Evolutionary conservation across 257 asterid species (phyloP), one percentile per base, ranked within the genome.

Genomic region (Gentiana straminea): DNA sequence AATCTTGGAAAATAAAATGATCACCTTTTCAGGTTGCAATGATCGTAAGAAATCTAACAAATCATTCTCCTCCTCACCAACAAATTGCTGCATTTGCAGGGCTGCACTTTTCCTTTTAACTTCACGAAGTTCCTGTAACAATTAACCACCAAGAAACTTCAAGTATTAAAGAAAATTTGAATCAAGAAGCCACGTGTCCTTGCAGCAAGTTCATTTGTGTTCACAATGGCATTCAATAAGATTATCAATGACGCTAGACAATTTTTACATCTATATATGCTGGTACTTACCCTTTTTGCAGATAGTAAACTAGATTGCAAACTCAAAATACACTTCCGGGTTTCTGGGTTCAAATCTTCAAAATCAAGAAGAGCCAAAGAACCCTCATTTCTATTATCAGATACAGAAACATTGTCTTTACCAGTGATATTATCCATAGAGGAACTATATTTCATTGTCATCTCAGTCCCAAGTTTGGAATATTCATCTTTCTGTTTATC

Each of bases 1-100:
- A 24, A 24, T 24, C 24, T 24, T 24, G 24, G 24, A 1, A 24
- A 4, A 37, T 15, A n/a, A 15, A 33, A 44, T 33, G 57, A 54
- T 69, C 51, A 87, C 98, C 95, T 84, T 81, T 77, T 91, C 96
- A 11, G 96, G 98, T 53, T 70, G 81, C 77, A 91, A 66, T 50
- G 98, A 91, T 77, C 98, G 81, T 70, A 91, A 66, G 62, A 84
- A 91, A 68, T 91, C 95, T 81, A 91, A 75, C 67, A 91, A 76
- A 66, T 91, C 98, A 67, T 91, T 91, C 74, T 91, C 78, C 73
- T 91, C 98, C 68, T 87, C 96, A 50, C 98, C 95, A 12, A 84
- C 96, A 81, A 91, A 84, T 72, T 83, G 95, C 75, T 91, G 98
- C 98, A 91, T 84, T 77, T 91, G 98, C 66, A 91, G 89, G 63